Conservation (phyloP, 352 stramenopile genomes). For the Halophytophthora batemanensis region DNA sequence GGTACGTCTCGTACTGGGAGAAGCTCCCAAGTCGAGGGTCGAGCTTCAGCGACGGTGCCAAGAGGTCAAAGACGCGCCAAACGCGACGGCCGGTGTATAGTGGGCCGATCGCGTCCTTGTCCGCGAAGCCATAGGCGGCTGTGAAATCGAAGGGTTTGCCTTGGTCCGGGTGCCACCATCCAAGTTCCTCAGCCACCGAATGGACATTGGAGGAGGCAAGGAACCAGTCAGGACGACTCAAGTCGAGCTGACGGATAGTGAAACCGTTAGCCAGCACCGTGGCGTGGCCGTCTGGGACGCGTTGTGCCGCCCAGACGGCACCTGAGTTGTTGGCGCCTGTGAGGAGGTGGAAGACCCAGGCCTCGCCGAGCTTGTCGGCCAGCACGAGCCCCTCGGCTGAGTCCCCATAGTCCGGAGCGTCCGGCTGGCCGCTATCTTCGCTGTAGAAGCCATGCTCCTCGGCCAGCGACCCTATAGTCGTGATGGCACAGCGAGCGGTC, state of each 20-base stretch:
- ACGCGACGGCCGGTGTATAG: constrained; percentile 83
- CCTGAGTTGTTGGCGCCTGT: constrained; percentile 86
- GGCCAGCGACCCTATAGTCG: constrained; percentile 92
- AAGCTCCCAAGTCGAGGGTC: constrained; percentile 58
- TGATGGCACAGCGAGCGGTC: constrained; percentile 76
- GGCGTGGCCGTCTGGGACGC: constrained; percentile 87
- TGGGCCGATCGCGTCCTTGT: constrained; percentile 45
- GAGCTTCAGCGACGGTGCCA: constrained; percentile 78
- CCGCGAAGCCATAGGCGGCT: constrained; percentile 50
- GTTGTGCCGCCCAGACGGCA: constrained; percentile 93
- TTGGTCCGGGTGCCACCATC: constrained; percentile 80
- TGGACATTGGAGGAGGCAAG: constrained; percentile 88
- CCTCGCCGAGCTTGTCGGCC: constrained; percentile 83
- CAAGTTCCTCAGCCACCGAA: constrained; percentile 82
- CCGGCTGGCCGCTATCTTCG: constrained; percentile 75
- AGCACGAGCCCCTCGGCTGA: constrained; percentile 87
- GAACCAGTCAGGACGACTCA: constrained; percentile 78
- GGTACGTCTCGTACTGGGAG: constrained; percentile 73
- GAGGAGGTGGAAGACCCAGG: constrained; percentile 95
- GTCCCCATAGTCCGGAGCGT: constrained; percentile 51
- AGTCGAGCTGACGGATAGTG: constrained; percentile 88
- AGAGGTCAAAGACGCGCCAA: constrained; percentile 86
- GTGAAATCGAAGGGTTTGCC: constrained; percentile 68
- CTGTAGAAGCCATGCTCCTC: constrained; percentile 94
- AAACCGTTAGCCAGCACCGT: constrained; percentile 92